A percentile compares a stretch with the other conserved stretches of the same genome.
Evolutionary conservation across 306 rosid species (phyloP).

Genomic region (Urtica urens): DNA sequence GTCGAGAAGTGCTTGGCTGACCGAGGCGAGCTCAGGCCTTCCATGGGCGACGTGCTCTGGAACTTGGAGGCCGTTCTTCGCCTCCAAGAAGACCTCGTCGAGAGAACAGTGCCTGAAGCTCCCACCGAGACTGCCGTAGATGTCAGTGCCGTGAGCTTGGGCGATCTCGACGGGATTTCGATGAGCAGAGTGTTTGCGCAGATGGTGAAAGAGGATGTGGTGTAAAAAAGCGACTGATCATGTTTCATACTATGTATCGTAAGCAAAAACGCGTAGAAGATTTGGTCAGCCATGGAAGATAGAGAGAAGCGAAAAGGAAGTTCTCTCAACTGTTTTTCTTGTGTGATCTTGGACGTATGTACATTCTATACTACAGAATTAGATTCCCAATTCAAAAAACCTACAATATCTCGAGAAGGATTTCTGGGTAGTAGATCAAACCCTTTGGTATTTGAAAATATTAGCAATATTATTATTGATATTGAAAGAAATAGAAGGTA

Average conservation of each 20-base stretch:
- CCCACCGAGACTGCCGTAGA: constrained; percentile 12
- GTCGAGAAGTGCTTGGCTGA: constrained; percentile 51
- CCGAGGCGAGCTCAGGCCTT: constrained; percentile 35
- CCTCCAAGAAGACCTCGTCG: constrained; percentile 22
- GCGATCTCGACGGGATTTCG: constrained; percentile 41
- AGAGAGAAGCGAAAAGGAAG: no score
- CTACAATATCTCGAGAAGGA: no score
- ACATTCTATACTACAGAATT: no score
- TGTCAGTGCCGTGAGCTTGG: constrained; percentile 29
- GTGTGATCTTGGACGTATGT: neutral
- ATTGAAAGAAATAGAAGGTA: no score
- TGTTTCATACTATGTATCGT: no score
- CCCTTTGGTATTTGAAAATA: no score
- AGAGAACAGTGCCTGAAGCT: constrained; percentile 2
- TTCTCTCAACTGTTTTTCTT: no score
- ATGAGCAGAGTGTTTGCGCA: constrained; percentile 66
- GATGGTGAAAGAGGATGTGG: constrained; percentile 54
- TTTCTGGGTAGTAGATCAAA: no score
- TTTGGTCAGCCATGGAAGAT: neutral
- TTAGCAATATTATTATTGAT: no score
- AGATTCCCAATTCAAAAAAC: no score
- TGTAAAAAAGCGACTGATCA: constrained; percentile 12
- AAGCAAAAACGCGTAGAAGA: neutral
- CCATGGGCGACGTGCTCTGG: constrained; percentile 67
- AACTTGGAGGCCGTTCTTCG: constrained; percentile 51